Conservation (phyloP, 2,329 filamentous ascomycete species). For the Cercospora sp. region DNA sequence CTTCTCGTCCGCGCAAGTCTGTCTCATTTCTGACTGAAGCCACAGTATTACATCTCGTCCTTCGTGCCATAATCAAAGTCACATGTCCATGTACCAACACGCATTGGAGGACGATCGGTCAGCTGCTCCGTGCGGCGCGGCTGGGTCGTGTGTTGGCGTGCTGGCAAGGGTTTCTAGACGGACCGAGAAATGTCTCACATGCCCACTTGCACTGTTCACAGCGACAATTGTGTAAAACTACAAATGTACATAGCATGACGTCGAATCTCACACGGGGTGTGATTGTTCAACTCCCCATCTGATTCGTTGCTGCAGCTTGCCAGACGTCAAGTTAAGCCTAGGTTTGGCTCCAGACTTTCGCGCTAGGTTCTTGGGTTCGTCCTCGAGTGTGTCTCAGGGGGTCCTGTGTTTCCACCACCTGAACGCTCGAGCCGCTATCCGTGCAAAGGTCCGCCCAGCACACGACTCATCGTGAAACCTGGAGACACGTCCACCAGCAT, state of each 20-base stretch:
- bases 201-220: not conserved
- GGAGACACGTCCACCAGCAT: constrained; percentile 1
- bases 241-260: not conserved
- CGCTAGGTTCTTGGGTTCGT: constrained; percentile 1
- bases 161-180: constrained; percentile 1
- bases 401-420: constrained; percentile 6
- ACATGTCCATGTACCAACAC: not conserved
- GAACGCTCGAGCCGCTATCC: constrained; percentile 10
- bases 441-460: not conserved
- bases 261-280: not conserved
- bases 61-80: constrained; percentile 39
- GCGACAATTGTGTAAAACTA: not conserved
- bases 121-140: constrained; percentile 4
- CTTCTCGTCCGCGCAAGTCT: not conserved
- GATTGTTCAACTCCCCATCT: not conserved
- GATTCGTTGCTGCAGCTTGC: not conserved
- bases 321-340: not conserved
- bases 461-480: constrained; percentile 19
- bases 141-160: not conserved
- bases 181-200: constrained; percentile 12
- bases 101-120: not conserved
- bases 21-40: constrained; percentile 22
- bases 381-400: not conserved
- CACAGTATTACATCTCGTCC: constrained; percentile 60
- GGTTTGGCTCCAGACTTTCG: not conserved